Conservation (phyloP, 1,284 basidiomycete genomes). For the Moesziomyces antarcticus region DNA sequence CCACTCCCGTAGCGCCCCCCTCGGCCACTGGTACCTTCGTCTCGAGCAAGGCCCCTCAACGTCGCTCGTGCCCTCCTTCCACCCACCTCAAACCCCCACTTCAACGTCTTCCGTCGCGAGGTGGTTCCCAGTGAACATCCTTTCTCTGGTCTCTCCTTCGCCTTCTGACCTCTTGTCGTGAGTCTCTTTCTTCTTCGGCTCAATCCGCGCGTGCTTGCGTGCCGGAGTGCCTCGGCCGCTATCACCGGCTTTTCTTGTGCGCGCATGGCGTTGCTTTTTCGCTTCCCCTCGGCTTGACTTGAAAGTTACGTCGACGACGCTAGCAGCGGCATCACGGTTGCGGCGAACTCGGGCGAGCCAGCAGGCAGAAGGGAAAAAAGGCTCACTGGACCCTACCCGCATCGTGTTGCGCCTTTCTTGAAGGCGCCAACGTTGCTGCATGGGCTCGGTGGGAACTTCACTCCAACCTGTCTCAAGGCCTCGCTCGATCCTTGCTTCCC, state of each 20-base stretch:
- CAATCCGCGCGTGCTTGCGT: neutral
- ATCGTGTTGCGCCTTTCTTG: no score
- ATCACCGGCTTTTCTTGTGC: no score
- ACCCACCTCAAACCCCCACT: neutral
- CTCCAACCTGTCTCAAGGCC: neutral
- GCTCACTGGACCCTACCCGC: neutral
- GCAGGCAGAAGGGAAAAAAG: neutral
- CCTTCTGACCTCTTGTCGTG: no score
- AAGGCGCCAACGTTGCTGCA: no score
- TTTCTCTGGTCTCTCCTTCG: no score
- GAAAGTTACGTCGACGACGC: constrained; percentile 44
- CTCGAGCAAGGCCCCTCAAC: constrained; percentile 1
- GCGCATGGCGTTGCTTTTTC: neutral
- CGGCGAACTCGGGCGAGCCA: neutral
- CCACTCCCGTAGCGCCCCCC: constrained; percentile 5
- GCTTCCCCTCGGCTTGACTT: constrained; percentile 13
- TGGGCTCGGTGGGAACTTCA: neutral
- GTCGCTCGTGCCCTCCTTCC: neutral
- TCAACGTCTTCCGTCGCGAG: no score
- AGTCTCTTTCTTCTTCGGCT: no score
- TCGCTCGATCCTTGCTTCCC: constrained; percentile 4
- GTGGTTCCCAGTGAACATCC: no score
- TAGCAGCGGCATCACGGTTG: constrained; percentile 26
- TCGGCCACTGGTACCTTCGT: constrained; percentile 1
- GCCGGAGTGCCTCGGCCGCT: no score